A percentile compares a stretch with the other conserved stretches of the same genome.
Conservation (phyloP, 163 green algal genomes). For the Smithsoniella earleae region DNA sequence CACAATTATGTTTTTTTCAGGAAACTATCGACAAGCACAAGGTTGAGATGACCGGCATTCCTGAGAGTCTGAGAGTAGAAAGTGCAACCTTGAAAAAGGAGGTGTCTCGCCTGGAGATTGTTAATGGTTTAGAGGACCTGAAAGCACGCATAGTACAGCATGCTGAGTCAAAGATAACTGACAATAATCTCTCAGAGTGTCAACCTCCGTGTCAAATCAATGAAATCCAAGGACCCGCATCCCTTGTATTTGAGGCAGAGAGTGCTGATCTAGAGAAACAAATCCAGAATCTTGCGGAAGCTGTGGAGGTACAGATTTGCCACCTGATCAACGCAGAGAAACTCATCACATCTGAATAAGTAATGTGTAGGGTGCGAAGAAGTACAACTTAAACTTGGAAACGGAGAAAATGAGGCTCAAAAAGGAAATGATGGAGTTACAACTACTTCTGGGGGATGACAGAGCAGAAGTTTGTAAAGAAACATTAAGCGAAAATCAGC, state of each 20-base stretch:
- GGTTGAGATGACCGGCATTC: neutral
- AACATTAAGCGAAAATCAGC: no score
- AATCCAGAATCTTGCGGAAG: neutral
- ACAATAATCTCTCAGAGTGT: no score
- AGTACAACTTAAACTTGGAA: neutral
- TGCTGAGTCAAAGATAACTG: no score
- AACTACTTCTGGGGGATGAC: constrained; percentile 1
- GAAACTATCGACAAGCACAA: constrained; percentile 23
- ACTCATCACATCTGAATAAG: neutral
- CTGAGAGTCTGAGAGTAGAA: constrained; percentile 6
- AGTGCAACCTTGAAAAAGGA: neutral
- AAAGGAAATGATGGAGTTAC: constrained; percentile 15
- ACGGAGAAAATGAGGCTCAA: constrained; percentile 28
- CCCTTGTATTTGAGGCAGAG: neutral
- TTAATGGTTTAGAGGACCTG: neutral
- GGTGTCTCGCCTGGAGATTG: neutral
- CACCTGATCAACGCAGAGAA: neutral
- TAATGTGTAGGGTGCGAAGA: constrained; percentile 4
- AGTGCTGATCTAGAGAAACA: neutral
- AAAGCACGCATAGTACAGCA: no score
- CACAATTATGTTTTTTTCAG: neutral
- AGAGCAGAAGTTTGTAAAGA: neutral
- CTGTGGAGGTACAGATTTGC: neutral
- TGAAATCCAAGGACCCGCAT: no score
- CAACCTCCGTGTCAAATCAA: no score